Conservation (phyloP, 2,329 filamentous ascomycete species). For the Nannizziopsis arthrosporioides region DNA sequence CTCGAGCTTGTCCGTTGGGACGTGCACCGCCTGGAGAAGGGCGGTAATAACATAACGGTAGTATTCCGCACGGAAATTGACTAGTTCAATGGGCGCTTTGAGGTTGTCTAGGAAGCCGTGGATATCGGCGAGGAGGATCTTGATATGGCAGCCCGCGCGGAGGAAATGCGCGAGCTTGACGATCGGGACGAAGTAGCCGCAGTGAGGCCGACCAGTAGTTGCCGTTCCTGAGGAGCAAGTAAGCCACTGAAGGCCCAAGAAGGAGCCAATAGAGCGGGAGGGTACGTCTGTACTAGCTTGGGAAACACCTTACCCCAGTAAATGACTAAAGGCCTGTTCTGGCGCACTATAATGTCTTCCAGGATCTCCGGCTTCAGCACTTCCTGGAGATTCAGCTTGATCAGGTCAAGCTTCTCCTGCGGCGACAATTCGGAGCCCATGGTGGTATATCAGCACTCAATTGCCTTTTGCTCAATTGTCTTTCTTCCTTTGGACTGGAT, state of each 20-base stretch:
- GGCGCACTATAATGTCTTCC: constrained; percentile 53
- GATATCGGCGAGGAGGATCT: constrained; percentile 58
- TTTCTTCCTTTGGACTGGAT: too few species aligned
- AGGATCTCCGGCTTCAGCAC: constrained; percentile 75
- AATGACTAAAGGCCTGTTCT: constrained; percentile 60
- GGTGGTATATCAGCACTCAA: background rate
- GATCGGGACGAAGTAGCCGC: constrained; percentile 73
- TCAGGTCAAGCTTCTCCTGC: constrained; percentile 52
- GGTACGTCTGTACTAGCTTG: background rate
- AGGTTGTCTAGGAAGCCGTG: constrained; percentile 44
- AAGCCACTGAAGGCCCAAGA: constrained; percentile 18
- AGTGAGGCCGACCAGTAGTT: constrained; percentile 71
- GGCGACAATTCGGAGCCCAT: constrained; percentile 18
- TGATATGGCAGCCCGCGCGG: constrained; percentile 66
- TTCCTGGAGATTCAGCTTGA: constrained; percentile 71
- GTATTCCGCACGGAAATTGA: constrained; percentile 64
- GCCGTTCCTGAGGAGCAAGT: constrained; percentile 74
- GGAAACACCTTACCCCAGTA: constrained; percentile 56
- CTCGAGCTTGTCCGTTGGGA: constrained; percentile 59
- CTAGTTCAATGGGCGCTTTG: constrained; percentile 71
- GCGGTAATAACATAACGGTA: constrained; percentile 62
- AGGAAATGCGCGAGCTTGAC: constrained; percentile 79
- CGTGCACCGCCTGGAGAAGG: constrained; percentile 58
- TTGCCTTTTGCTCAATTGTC: too few species aligned
- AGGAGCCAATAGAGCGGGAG: background rate